Conservation (phyloP, 441 rosid species). For the Breynia disticha region DNA sequence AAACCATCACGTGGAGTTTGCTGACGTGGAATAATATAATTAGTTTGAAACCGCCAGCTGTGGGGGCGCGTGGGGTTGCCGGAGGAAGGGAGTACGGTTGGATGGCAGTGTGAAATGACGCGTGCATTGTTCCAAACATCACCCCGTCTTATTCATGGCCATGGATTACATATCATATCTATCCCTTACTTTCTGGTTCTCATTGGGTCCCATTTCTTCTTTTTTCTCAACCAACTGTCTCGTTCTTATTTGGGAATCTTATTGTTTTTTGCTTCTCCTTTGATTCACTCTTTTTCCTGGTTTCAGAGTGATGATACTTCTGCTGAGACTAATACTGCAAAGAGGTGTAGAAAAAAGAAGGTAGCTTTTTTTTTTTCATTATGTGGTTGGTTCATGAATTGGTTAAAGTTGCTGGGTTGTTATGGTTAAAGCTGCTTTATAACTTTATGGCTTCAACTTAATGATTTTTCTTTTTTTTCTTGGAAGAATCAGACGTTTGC, state of each 20-base stretch:
- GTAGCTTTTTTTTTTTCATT: slow-evolving; percentile 16
- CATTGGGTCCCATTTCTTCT: background rate
- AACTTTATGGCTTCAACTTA: background rate
- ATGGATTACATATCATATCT: too few species aligned
- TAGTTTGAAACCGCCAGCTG: too few species aligned
- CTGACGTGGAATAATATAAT: too few species aligned
- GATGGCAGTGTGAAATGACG: background rate
- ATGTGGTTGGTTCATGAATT: background rate
- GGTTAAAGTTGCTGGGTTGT: background rate
- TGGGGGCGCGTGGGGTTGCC: too few species aligned
- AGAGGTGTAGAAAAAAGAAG: slow-evolving; percentile 58
- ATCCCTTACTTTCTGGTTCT: too few species aligned
- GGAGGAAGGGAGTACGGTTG: too few species aligned
- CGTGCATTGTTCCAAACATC: background rate
- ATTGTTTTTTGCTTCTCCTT: background rate
- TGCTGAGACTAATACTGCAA: slow-evolving; percentile 29
- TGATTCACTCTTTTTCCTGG: background rate
- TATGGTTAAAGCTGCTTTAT: background rate
- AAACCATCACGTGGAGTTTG: too few species aligned
- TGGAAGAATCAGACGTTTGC: slow-evolving; percentile 50
- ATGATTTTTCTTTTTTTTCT: background rate
- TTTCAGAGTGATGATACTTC: slow-evolving; percentile 27
- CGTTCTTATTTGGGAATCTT: background rate
- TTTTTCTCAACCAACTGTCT: background rate
- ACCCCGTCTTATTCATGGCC: too few species aligned